Evolutionary conservation across 129 eudicot species (phyloP).

Genomic region (Chrysanthemum seticuspe): DNA sequence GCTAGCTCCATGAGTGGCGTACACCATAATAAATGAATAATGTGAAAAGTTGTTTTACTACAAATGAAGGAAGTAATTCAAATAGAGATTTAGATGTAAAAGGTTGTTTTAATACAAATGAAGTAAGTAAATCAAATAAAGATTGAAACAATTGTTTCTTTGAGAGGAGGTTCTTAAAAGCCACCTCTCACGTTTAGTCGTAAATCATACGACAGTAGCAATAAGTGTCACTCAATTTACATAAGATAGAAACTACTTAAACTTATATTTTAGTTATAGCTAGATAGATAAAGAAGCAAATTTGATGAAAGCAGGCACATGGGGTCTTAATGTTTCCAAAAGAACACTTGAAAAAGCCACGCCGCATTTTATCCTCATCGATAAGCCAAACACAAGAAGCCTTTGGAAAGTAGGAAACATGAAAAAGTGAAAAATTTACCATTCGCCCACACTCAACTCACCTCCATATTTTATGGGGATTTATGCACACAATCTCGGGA

Average conservation of each 20-base stretch:
- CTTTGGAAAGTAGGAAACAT: conserved; percentile 22
- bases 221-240: no score
- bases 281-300: not conserved
- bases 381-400: conserved; percentile 33
- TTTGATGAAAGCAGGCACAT: conserved; percentile 23
- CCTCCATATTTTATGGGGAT: conserved; percentile 24
- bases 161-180: no score
- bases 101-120: no score
- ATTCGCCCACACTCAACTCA: conserved; percentile 13
- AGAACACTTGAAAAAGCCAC: conserved; percentile 24
- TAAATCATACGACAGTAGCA: no score
- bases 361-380: conserved; percentile 45
- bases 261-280: not conserved
- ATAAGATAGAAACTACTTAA: not conserved
- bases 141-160: no score
- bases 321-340: conserved; percentile 36
- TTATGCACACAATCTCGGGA: conserved; percentile 7
- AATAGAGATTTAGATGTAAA: no score
- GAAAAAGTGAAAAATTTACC: conserved; percentile 17
- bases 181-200: no score
- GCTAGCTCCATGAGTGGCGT: no score
- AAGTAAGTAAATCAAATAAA: no score
- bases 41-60: no score
- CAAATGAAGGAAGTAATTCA: no score
- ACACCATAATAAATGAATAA: no score